These are phyloP conservation scores for Pyrrhoderma noxium DNA, from an alignment of 1,284 basidiomycete species.

Conservation along the genomic window DNA sequence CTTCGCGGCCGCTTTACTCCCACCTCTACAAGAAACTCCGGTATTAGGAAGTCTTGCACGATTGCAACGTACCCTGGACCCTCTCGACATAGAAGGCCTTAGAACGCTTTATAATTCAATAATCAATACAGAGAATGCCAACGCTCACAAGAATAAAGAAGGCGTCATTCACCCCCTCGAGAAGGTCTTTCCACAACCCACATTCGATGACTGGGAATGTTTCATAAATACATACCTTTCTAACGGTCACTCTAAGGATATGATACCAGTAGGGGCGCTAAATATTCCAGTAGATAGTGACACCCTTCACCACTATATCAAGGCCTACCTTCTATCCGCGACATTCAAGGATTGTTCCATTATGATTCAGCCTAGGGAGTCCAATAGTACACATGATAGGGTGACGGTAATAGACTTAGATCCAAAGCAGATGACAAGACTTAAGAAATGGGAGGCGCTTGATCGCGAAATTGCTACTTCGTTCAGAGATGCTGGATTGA, in stretches of 20 bases:
- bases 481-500: slow-evolving; percentile 23
- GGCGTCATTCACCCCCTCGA: slow-evolving; percentile 10
- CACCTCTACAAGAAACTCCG: slow-evolving; percentile 45
- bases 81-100: slow-evolving; percentile 78
- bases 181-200: slow-evolving; percentile 33
- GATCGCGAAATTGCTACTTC: slow-evolving; percentile 61
- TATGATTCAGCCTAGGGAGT: slow-evolving; percentile 48
- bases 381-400: slow-evolving; percentile 18
- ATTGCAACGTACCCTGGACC: slow-evolving; percentile 75
- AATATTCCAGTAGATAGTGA: slow-evolving; percentile 30
- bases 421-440: slow-evolving; percentile 62
- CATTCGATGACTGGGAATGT: slow-evolving; percentile 47
- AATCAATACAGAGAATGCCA: slow-evolving; percentile 2
- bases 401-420: slow-evolving; percentile 84
- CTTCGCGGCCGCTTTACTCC: slow-evolving; percentile 43
- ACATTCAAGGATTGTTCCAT: slow-evolving; percentile 96
- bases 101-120: slow-evolving; percentile 34
- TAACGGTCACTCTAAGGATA: slow-evolving; percentile 15
- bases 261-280: neutral
- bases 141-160: neutral
- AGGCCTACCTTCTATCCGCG: slow-evolving; percentile 82
- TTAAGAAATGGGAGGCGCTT: slow-evolving; percentile 67
- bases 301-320: slow-evolving; percentile 49
- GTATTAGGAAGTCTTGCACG: slow-evolving; percentile 51
- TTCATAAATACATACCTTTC: slow-evolving; percentile 53